Evolutionary conservation across 73 alveolate genomes (phyloP).

Genomic region (Uronychia setigera): DNA sequence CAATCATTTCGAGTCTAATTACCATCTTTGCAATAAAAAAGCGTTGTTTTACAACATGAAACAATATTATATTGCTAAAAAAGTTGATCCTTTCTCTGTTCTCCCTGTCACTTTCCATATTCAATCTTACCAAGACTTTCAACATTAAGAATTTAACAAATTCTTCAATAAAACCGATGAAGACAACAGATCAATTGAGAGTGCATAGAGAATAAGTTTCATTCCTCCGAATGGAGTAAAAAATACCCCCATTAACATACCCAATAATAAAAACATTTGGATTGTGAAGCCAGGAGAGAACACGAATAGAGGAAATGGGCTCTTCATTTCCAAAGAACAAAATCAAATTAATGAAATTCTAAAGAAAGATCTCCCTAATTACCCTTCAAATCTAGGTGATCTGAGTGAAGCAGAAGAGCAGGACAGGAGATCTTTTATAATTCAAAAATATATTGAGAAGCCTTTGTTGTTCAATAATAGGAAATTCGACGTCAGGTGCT

Average conservation of each 20-base stretch:
- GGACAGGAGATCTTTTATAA: constrained; percentile 58
- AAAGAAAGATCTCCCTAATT: not conserved
- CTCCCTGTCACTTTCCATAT: constrained; percentile 41
- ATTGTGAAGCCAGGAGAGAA: constrained; percentile 58
- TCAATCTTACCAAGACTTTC: constrained; percentile 9
- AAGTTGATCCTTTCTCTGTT: constrained; percentile 20
- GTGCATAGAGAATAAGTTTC: not conserved
- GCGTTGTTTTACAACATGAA: constrained; percentile 28
- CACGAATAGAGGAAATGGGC: constrained; percentile 58
- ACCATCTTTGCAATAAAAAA: constrained; percentile 38
- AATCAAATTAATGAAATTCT: constrained; percentile 17
- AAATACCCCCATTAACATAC: not conserved
- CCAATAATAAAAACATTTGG: constrained; percentile 22
- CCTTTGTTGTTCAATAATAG: constrained; percentile 90
- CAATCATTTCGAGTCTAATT: constrained; percentile 31
- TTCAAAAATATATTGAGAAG: constrained; percentile 91
- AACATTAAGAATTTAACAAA: constrained; percentile 6
- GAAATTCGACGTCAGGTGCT: constrained; percentile 95
- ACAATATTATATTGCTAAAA: constrained; percentile 1
- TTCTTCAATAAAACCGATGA: constrained; percentile 8
- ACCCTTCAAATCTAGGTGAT: not conserved
- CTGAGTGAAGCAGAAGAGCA: not conserved
- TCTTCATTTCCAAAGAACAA: constrained; percentile 13
- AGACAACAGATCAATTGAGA: not conserved
- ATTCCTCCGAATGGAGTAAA: not conserved